Conservation (phyloP, 2,329 filamentous ascomycete genomes). For the Endothia cerciana region DNA sequence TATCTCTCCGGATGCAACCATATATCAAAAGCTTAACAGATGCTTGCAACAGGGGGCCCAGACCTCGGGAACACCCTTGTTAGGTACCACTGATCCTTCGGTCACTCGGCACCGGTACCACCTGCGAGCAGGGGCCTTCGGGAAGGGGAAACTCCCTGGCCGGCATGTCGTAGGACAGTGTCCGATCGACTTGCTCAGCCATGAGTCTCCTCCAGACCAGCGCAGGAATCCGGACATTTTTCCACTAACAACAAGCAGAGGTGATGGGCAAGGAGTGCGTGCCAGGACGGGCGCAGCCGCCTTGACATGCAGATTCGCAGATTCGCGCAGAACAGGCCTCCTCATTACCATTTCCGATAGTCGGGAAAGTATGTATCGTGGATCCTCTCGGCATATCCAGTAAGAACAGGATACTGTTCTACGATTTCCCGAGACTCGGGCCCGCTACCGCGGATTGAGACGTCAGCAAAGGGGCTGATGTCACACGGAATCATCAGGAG, state of each 20-base stretch:
- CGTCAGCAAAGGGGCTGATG: slow-evolving; percentile 26
- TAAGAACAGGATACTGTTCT: slow-evolving; percentile 49
- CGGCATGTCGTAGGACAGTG: too few relatives aligned
- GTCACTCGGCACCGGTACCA: too few relatives aligned
- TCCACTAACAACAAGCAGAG: too few relatives aligned
- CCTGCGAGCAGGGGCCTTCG: too few relatives aligned
- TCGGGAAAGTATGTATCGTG: slow-evolving; percentile 62
- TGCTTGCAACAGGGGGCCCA: neutral
- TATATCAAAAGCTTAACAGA: neutral
- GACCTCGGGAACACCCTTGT: too few relatives aligned
- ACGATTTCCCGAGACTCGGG: slow-evolving; percentile 52
- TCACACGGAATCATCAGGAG: neutral
- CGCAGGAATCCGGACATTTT: too few relatives aligned
- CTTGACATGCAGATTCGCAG: neutral
- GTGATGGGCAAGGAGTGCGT: too few relatives aligned
- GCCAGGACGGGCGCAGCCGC: too few relatives aligned
- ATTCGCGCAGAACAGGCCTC: neutral
- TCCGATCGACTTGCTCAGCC: too few relatives aligned
- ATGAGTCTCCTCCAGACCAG: too few relatives aligned
- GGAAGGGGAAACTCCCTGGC: too few relatives aligned
- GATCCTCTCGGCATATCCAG: slow-evolving; percentile 61
- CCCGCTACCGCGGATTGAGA: slow-evolving; percentile 39
- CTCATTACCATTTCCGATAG: slow-evolving; percentile 48
- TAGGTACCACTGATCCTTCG: too few relatives aligned
- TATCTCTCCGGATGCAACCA: neutral